These are phyloP conservation scores for Gossypium herbaceum DNA, from an alignment of 345 rosid genomes.

Conservation along the genomic window DNA sequence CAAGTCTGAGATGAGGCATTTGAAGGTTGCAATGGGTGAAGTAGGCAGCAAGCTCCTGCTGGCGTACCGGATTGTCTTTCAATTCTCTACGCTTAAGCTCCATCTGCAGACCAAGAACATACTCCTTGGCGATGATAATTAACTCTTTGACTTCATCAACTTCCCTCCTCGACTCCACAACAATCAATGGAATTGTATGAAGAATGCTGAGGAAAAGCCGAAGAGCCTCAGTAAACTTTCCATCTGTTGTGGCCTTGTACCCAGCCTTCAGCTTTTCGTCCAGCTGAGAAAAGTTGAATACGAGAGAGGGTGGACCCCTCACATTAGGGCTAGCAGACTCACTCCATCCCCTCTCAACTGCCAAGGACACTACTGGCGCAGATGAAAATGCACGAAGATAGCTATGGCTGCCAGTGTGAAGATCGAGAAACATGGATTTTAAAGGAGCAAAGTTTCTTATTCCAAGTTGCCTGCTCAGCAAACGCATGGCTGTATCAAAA, in stretches of 20 bases:
- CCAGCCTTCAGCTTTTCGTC: slow-evolving; percentile 92
- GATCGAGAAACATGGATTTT: slow-evolving; percentile 70
- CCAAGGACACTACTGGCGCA: slow-evolving; percentile 67
- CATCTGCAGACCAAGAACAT: slow-evolving; percentile 78
- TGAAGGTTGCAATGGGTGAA: slow-evolving; percentile 96
- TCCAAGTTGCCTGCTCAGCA: slow-evolving; percentile 90
- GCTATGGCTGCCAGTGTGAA: slow-evolving; percentile 71
- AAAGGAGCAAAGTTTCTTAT: slow-evolving; percentile 69
- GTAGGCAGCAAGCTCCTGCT: slow-evolving; percentile 97
- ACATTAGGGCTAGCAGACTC: slow-evolving; percentile 80
- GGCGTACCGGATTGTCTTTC: slow-evolving; percentile 64
- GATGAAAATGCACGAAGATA: slow-evolving; percentile 78
- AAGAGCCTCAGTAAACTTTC: slow-evolving; percentile 77
- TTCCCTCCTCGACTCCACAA: slow-evolving; percentile 93
- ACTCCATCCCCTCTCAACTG: slow-evolving; percentile 80
- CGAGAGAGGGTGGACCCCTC: slow-evolving; percentile 82
- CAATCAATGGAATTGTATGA: slow-evolving; percentile 84
- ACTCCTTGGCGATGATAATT: slow-evolving; percentile 72
- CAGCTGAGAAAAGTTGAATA: slow-evolving; percentile 69
- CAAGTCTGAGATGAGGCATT: slow-evolving; percentile 73
- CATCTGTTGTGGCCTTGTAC: slow-evolving; percentile 80
- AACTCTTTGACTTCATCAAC: slow-evolving; percentile 96
- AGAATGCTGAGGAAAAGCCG: slow-evolving; percentile 70
- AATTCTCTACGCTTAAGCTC: slow-evolving; percentile 79
- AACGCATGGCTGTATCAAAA: slow-evolving; percentile 88